phyloP scores from a whole-genome alignment of 306 rosid genomes.

The Rosa persica region DNA sequence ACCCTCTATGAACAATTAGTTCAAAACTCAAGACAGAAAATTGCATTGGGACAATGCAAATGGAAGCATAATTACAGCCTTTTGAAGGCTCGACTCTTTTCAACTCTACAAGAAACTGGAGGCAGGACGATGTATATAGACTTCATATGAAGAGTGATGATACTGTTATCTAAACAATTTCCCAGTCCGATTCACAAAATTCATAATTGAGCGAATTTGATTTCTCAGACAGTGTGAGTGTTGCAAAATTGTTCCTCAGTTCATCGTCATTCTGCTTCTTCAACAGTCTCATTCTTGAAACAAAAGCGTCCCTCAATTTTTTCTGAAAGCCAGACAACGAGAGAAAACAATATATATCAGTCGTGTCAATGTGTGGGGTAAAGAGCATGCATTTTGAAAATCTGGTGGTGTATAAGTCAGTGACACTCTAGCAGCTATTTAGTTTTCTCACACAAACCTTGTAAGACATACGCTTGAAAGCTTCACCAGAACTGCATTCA shows the following conservation, averaged over 20 bases:
- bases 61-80: conserved; percentile 1
- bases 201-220: conserved; percentile 1
- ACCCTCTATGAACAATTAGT: neutral
- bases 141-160: neutral
- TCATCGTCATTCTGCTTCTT: neutral
- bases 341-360: neutral
- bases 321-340: conserved; percentile 2
- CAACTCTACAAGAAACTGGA: neutral
- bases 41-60: neutral
- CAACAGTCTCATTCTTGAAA: conserved; percentile 6
- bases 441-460: neutral
- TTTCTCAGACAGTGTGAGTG: neutral
- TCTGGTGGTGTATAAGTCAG: too few species aligned
- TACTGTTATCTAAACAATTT: conserved; percentile 3
- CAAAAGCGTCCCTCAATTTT: conserved; percentile 10
- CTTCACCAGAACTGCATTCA: conserved; percentile 12
- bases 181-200: conserved; percentile 17
- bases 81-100: neutral
- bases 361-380: neutral
- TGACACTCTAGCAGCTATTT: neutral
- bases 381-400: neutral
- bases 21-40: neutral
- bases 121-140: neutral
- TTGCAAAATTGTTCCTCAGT: neutral
- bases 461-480: neutral